phyloP scores from a whole-genome alignment of 176 grass and related monocot genomes.

The Tuctoria greenei region DNA sequence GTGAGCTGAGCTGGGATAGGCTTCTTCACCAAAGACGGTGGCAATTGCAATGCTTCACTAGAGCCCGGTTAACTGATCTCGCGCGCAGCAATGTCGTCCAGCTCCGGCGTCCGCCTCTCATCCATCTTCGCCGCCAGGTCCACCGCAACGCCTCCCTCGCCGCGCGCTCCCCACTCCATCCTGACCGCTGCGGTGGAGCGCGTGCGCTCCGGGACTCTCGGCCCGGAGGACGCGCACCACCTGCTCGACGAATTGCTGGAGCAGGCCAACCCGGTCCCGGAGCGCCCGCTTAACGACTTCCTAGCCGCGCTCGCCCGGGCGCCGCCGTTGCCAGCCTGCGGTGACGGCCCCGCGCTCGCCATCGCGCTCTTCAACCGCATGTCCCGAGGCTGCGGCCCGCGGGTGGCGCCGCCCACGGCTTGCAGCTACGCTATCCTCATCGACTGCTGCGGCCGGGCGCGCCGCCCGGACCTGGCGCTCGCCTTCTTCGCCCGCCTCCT shows the following conservation, averaged over 20 bases:
- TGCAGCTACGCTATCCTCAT: conserved; percentile 11
- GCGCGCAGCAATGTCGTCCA: not conserved
- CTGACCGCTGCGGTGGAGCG: not conserved
- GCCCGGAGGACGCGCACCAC: not conserved
- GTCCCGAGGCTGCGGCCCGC: not conserved
- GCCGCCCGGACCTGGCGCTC: conserved; percentile 12
- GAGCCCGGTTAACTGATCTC: not conserved
- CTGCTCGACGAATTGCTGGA: conserved; percentile 20
- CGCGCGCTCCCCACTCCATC: not conserved
- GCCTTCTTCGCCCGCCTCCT: conserved; percentile 28
- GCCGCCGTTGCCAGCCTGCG: not conserved
- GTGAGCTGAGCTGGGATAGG: not conserved
- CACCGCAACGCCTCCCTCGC: not conserved
- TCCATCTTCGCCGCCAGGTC: not conserved
- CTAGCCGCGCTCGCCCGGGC: not conserved
- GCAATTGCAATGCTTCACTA: not conserved
- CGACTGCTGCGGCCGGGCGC: conserved; percentile 19
- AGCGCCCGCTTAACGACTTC: not conserved
- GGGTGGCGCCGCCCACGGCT: not conserved
- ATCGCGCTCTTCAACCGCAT: conserved; percentile 25
- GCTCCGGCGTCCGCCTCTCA: not conserved
- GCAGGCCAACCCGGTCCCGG: not conserved
- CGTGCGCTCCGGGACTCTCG: not conserved
- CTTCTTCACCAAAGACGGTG: not conserved
- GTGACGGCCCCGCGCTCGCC: not conserved